Conservation (phyloP, 345 rosid species). For the Stellera chamaejasme region DNA sequence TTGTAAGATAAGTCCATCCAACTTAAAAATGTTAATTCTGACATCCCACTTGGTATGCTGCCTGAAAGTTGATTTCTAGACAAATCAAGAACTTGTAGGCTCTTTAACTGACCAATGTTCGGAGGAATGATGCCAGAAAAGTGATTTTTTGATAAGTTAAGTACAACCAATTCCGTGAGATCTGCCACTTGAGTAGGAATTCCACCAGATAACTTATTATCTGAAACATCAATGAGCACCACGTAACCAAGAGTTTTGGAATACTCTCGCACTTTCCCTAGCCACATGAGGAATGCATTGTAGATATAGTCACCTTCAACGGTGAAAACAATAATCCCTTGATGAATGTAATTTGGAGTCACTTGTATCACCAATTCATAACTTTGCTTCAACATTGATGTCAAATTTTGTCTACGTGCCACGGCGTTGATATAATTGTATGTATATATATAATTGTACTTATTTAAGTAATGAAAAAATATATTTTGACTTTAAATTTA, state of each 20-base stretch:
- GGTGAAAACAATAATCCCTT: too few species aligned
- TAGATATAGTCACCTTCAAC: too few species aligned
- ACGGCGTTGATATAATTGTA: too few species aligned
- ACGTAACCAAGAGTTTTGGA: conserved; percentile 1
- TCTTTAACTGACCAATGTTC: conserved; percentile 5
- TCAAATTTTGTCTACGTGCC: too few species aligned
- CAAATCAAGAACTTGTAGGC: conserved; percentile 15
- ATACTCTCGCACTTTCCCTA: neutral
- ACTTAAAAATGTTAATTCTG: conserved; percentile 13
- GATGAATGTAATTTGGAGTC: too few species aligned
- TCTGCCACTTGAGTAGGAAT: conserved; percentile 7
- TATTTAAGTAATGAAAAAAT: too few species aligned
- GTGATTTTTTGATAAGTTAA: conserved; percentile 11
- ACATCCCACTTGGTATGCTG: conserved; percentile 8
- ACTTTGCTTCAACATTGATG: too few species aligned
- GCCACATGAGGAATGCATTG: neutral
- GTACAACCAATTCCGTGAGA: neutral
- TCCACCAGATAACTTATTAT: conserved; percentile 7
- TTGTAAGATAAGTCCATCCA: conserved; percentile 20
- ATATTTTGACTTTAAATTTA: too few species aligned
- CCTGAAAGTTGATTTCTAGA: conserved; percentile 12
- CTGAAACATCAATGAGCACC: conserved; percentile 5
- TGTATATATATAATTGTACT: too few species aligned
- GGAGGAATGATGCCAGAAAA: conserved; percentile 4
- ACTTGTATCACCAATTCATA: too few species aligned